Evolutionary conservation across 2,329 filamentous ascomycete species (phyloP).

Genomic region (Colletotrichum salicis): DNA sequence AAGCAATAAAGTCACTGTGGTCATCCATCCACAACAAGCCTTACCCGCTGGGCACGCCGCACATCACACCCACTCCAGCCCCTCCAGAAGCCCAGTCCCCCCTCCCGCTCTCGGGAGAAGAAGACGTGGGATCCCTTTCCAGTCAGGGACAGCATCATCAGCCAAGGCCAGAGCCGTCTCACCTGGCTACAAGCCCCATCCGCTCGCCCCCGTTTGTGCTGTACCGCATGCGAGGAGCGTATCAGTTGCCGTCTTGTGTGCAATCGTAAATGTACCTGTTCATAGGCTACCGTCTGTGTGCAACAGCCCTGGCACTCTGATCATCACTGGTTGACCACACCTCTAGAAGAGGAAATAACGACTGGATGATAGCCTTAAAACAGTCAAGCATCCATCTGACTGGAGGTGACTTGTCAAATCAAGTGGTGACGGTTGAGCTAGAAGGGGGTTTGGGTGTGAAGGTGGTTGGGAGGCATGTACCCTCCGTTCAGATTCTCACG

Average conservation of each 20-base stretch:
- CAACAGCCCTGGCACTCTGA: not conserved
- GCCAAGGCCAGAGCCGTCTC: slow-evolving; percentile 31
- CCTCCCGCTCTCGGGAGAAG: slow-evolving; percentile 1
- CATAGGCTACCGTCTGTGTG: not conserved
- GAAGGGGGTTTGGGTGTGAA: not conserved
- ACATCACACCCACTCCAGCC: not conserved
- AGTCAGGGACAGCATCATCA: slow-evolving; percentile 25
- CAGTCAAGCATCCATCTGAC: not conserved
- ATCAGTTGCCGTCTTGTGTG: not conserved
- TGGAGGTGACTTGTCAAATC: not conserved
- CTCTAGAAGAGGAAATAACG: slow-evolving; percentile 17
- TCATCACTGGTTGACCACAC: slow-evolving; percentile 6
- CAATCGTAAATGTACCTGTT: not conserved
- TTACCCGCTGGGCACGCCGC: slow-evolving; percentile 1
- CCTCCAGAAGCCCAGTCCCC: not conserved
- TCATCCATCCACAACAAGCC: not conserved
- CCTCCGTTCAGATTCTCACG: not conserved
- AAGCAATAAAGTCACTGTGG: not conserved
- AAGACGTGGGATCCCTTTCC: slow-evolving; percentile 3
- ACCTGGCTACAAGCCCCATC: slow-evolving; percentile 25
- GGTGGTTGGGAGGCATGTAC: not conserved
- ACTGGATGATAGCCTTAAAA: not conserved
- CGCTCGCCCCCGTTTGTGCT: slow-evolving; percentile 20
- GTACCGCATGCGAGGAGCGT: not conserved
- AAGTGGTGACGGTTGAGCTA: not conserved